These are phyloP conservation scores for Lentinula novae-zelandiae DNA, from an alignment of 1,284 basidiomycete species.

Conservation along the genomic window DNA sequence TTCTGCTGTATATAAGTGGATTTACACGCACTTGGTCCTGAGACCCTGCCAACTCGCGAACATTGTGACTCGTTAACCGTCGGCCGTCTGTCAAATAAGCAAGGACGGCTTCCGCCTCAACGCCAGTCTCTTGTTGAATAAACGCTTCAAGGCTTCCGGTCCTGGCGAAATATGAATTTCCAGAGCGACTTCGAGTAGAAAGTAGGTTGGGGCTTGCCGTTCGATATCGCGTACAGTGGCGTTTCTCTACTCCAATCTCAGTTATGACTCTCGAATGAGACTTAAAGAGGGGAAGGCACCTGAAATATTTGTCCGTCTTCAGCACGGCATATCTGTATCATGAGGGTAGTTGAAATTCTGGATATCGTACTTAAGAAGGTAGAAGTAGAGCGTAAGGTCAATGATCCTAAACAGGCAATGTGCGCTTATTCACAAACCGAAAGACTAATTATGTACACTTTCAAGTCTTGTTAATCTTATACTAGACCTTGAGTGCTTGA, in stretches of 20 bases:
- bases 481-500: no score
- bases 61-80: slow-evolving; percentile 60
- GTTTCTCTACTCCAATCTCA: slow-evolving; percentile 43
- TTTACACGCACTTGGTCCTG: slow-evolving; percentile 59
- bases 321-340: slow-evolving; percentile 73
- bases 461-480: no score
- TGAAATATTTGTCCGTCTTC: slow-evolving; percentile 66
- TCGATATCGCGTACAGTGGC: slow-evolving; percentile 70
- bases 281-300: slow-evolving; percentile 32
- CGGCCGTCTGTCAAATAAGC: slow-evolving; percentile 76
- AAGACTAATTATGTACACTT: no score
- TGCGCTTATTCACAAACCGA: no score
- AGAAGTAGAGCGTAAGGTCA: no score
- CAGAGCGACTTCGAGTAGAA: neutral
- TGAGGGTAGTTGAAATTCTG: slow-evolving; percentile 21
- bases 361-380: neutral
- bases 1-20: neutral
- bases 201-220: slow-evolving; percentile 36
- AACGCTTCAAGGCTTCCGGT: slow-evolving; percentile 61
- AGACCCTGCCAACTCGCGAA: slow-evolving; percentile 67
- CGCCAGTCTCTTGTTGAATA: slow-evolving; percentile 61
- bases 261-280: neutral
- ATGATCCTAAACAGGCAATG: no score
- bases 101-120: slow-evolving; percentile 62
- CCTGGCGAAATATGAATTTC: slow-evolving; percentile 30